Evolutionary conservation across 2,329 filamentous ascomycete genomes (phyloP).

Genomic region (Didymella pomorum): DNA sequence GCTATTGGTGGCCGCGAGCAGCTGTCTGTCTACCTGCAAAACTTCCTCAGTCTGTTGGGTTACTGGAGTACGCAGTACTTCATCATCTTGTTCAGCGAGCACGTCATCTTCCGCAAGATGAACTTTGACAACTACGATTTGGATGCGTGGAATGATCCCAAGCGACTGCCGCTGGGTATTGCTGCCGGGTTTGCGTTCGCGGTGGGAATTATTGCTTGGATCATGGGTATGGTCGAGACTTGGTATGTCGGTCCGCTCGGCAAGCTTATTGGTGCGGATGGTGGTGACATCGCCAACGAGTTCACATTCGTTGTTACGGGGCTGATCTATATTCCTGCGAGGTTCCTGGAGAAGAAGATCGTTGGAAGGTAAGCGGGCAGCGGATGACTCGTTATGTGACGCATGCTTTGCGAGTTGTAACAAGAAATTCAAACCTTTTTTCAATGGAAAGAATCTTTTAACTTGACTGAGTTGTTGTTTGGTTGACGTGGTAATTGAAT

Average conservation of each 20-base stretch:
- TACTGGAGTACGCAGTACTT: slow-evolving; percentile 59
- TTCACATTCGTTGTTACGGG: slow-evolving; percentile 39
- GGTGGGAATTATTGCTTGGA: slow-evolving; percentile 55
- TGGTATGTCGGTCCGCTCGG: slow-evolving; percentile 59
- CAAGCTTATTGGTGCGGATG: slow-evolving; percentile 34
- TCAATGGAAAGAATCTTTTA: no score
- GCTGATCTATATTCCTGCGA: slow-evolving; percentile 39
- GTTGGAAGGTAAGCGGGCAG: slow-evolving; percentile 26
- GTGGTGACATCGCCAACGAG: slow-evolving; percentile 43
- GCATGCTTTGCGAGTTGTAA: no score
- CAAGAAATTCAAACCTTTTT: no score
- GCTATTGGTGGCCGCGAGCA: slow-evolving; percentile 55
- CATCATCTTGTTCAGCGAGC: slow-evolving; percentile 56
- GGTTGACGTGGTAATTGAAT: no score
- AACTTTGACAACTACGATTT: slow-evolving; percentile 56
- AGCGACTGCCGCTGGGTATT: slow-evolving; percentile 53
- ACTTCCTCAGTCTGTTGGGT: slow-evolving; percentile 57
- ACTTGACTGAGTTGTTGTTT: no score
- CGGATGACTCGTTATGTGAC: no score
- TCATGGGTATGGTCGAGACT: slow-evolving; percentile 67
- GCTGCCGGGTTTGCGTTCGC: slow-evolving; percentile 52
- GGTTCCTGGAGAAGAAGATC: slow-evolving; percentile 39
- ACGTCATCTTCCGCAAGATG: slow-evolving; percentile 61
- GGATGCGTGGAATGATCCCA: slow-evolving; percentile 56
- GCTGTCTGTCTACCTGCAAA: slow-evolving; percentile 54